Evolutionary conservation across 805 yeast genomes (phyloP).

Genomic region (Metschnikowia corniflorae): DNA sequence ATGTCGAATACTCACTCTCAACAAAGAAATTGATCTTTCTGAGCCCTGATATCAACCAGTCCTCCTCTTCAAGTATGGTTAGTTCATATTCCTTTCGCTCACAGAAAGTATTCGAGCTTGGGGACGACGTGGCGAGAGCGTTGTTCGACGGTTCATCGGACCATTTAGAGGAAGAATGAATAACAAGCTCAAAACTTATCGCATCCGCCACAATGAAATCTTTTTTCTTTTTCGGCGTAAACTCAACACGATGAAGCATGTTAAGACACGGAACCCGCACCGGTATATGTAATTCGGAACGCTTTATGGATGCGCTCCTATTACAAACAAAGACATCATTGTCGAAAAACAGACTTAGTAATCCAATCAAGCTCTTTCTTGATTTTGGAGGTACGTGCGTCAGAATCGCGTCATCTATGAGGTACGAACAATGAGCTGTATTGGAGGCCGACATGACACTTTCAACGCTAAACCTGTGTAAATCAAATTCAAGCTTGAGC

Average conservation of each 20-base stretch:
- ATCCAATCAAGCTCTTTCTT: constrained; percentile 10
- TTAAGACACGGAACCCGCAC: constrained; percentile 63
- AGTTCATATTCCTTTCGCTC: constrained; percentile 36
- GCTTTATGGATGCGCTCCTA: neutral
- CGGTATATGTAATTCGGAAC: constrained; percentile 37
- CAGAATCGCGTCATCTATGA: constrained; percentile 6
- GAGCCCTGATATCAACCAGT: constrained; percentile 79
- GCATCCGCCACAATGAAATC: constrained; percentile 64
- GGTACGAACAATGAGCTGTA: constrained; percentile 14
- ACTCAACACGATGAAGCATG: constrained; percentile 56
- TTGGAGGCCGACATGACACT: constrained; percentile 20
- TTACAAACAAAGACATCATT: neutral
- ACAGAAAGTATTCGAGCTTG: neutral
- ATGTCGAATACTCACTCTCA: constrained; percentile 17
- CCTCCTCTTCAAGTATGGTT: constrained; percentile 54
- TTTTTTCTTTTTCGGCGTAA: constrained; percentile 31
- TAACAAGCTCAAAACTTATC: constrained; percentile 40
- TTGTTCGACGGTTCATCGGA: constrained; percentile 11
- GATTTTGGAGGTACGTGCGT: constrained; percentile 8
- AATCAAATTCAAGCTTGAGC: constrained; percentile 25
- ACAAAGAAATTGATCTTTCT: constrained; percentile 50
- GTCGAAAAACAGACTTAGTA: constrained; percentile 4
- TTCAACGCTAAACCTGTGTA: constrained; percentile 28
- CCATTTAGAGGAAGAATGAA: constrained; percentile 50
- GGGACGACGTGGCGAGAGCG: constrained; percentile 15